These are phyloP conservation scores for Tuber brumale DNA, from an alignment of 495 filamentous ascomycete species.

Conservation along the genomic window DNA sequence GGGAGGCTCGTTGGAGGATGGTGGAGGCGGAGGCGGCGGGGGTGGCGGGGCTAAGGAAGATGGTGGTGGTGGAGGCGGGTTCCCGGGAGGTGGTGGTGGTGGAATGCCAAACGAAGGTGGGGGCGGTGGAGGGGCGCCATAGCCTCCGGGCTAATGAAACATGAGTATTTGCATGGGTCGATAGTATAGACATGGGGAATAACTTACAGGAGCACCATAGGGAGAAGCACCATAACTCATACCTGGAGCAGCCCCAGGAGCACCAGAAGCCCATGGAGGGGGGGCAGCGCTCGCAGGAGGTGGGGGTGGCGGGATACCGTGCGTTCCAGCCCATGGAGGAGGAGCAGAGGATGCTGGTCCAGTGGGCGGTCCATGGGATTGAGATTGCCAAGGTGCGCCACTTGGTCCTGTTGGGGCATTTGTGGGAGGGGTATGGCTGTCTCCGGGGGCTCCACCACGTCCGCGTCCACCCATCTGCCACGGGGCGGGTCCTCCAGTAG, in stretches of 20 bases:
- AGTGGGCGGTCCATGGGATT: conserved; percentile 37
- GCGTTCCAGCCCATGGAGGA: conserved; percentile 31
- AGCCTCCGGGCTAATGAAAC: conserved; percentile 32
- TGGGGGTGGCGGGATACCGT: conserved; percentile 34
- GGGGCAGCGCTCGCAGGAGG: conserved; percentile 22
- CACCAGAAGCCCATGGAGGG: conserved; percentile 38
- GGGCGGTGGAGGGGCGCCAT: conserved; percentile 37
- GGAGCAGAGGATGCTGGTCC: conserved; percentile 29
- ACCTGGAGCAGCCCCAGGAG: conserved; percentile 39
- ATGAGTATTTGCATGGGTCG: conserved; percentile 13
- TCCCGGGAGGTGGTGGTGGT: conserved; percentile 32
- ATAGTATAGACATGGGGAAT: not conserved
- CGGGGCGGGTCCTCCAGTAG: conserved; percentile 80
- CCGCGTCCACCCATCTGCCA: conserved; percentile 49
- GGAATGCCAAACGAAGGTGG: conserved; percentile 37
- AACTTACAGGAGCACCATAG: conserved; percentile 40
- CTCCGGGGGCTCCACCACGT: conserved; percentile 25
- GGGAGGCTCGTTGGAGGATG: conserved; percentile 38
- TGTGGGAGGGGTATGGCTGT: conserved; percentile 33
- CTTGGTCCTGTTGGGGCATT: conserved; percentile 39
- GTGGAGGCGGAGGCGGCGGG: conserved; percentile 35
- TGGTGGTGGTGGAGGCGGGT: conserved; percentile 36
- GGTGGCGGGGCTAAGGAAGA: conserved; percentile 30
- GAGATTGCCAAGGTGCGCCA: conserved; percentile 46
- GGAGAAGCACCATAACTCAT: conserved; percentile 38